These are phyloP conservation scores for Salvia hispanica DNA, from an alignment of 257 asterid species.

Conservation along the genomic window DNA sequence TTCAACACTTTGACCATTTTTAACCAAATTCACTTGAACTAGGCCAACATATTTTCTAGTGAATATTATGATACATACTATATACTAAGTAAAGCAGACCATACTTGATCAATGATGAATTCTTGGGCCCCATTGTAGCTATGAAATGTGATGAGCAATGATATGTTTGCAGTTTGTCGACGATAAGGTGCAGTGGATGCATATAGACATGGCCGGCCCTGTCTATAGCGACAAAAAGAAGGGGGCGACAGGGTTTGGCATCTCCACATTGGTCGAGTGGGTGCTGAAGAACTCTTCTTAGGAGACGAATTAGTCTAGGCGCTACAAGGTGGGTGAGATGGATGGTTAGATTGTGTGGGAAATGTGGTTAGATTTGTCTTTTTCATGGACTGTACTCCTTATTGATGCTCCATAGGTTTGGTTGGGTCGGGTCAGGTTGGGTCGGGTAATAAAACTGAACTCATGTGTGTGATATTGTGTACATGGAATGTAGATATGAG, in stretches of 20 bases:
- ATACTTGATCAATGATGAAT: neutral
- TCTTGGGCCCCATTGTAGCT: neutral
- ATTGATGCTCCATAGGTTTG: no score
- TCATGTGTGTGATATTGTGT: no score
- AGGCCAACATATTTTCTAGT: neutral
- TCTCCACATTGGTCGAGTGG: slow-evolving; percentile 90
- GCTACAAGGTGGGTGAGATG: neutral
- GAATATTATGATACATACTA: neutral
- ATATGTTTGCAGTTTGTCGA: slow-evolving; percentile 76
- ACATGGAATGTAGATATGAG: no score
- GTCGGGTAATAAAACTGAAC: no score
- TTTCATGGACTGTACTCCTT: no score
- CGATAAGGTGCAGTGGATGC: slow-evolving; percentile 97
- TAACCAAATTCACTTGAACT: neutral
- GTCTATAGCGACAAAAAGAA: slow-evolving; percentile 86
- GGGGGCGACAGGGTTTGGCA: slow-evolving; percentile 81
- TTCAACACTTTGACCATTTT: neutral
- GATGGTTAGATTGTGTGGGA: no score
- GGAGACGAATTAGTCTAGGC: neutral
- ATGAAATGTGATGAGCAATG: neutral
- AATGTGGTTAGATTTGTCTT: no score
- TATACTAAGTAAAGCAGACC: neutral
- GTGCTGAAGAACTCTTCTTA: slow-evolving; percentile 72
- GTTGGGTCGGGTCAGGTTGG: no score
- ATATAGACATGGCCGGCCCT: slow-evolving; percentile 93